phyloP scores from a whole-genome alignment of 345 rosid genomes.

The Gossypium anomalum region DNA sequence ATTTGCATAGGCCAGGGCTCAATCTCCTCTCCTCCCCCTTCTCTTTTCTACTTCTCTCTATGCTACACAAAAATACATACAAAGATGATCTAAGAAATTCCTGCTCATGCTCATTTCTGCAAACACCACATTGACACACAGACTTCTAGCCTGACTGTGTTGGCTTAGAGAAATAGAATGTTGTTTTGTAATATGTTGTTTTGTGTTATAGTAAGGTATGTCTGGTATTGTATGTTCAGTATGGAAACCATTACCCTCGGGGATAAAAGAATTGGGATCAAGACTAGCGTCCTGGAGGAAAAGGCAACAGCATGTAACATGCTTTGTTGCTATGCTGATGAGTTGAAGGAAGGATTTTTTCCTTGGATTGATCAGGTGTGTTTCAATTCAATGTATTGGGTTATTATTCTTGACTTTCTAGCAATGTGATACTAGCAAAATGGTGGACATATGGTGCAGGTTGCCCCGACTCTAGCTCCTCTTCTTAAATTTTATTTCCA shows the following conservation, averaged over 20 bases:
- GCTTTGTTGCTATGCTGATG: conserved; percentile 99
- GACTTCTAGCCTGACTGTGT: neutral
- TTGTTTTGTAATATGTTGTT: neutral
- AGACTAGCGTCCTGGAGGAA: conserved; percentile 96
- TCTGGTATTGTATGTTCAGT: conserved; percentile 37
- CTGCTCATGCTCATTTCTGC: neutral
- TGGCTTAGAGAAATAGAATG: neutral
- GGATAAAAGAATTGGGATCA: conserved; percentile 97
- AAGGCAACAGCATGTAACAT: conserved; percentile 98
- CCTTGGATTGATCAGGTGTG: conserved; percentile 98
- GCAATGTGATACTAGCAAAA: neutral
- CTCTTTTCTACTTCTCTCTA: neutral
- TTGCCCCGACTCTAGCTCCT: conserved; percentile 90
- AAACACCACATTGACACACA: neutral
- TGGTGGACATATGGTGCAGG: conserved; percentile 42
- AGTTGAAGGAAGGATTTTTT: conserved; percentile 94
- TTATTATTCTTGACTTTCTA: conserved; percentile 5
- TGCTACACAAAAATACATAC: neutral
- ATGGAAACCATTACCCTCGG: conserved; percentile 99
- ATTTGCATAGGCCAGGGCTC: neutral
- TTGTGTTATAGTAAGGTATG: conserved; percentile 15
- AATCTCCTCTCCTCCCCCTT: neutral
- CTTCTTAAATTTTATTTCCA: conserved; percentile 96
- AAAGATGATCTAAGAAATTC: neutral
- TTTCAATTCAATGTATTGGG: conserved; percentile 3